Base-by-base conservation (phyloP, 768 basidiomycete genomes). In the Trametopsis cervina region DNA sequence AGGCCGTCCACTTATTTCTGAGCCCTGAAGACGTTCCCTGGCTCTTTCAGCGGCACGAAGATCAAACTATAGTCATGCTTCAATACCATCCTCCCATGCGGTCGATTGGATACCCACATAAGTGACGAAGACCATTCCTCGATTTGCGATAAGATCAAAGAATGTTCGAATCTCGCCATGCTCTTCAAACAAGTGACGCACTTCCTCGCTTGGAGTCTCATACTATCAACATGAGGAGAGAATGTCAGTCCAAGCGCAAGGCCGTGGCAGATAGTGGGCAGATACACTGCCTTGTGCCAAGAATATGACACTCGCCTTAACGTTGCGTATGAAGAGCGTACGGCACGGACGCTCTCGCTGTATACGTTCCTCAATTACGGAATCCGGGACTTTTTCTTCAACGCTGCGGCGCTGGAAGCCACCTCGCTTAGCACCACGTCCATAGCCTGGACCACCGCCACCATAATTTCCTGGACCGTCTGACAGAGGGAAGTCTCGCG, bases 61-160 rank as follows among this genome's bases (percentile, higher is more conserved):
- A 65, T 99, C 96, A 64, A 69, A 97, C 96, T 99, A 24, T 25
- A n/a, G 49, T 33, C n/a, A n/a, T n/a, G 26, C 24, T 17, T 37
- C 18, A 44, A 23, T 42, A 22, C 44, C 24, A 11, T 20, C 6
- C 13, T 33, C 4, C 6, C 20, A 46, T 11, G 3, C 7, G n/a
- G 26, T 9, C 35, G 13, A 5, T 43, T 9, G 21, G 22, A 39
- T 42, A 80, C 95, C 78, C 69, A 98, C 96, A 64, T 90, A 99
- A 41, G 95, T 99, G 39, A 98, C 87, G 65, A 99, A 99, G 12
- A 97, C 87, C 89, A 99, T 96, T n/a, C 96, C 96, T 51, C 96
- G 77, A 10, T 88, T 94, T 42, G 81, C 78, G 53, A 98, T 89
- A 17, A 98, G 72, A 67, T 99, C 96, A 66, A 97, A 98, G 65